Conservation (phyloP, 192 early-diverging fungal species). For the Allomyces macrogynus region DNA sequence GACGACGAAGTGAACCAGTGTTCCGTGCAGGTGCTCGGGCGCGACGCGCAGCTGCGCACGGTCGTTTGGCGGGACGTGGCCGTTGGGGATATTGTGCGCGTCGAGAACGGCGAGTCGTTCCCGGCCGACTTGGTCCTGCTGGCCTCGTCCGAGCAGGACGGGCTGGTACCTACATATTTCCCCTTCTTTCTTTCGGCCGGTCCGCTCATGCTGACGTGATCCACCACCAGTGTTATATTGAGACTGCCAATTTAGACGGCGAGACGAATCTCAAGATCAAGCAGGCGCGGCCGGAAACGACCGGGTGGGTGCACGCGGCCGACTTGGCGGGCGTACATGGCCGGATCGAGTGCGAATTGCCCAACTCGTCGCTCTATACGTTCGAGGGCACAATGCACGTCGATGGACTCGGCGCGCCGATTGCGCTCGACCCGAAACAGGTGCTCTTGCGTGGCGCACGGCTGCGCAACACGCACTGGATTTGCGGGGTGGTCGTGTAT, state of each 20-base stretch:
- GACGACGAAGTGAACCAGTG: slow-evolving; percentile 1
- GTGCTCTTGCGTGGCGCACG: slow-evolving; percentile 34
- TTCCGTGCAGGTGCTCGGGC: background rate
- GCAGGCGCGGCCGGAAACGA: slow-evolving; percentile 74
- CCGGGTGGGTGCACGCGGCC: slow-evolving; percentile 42
- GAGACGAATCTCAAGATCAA: slow-evolving; percentile 97
- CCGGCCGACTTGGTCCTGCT: slow-evolving; percentile 81
- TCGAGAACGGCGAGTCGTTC: slow-evolving; percentile 73
- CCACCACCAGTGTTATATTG: slow-evolving; percentile 94
- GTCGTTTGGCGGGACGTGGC: slow-evolving; percentile 46
- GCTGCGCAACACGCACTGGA: slow-evolving; percentile 38
- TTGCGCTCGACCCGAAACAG: slow-evolving; percentile 29
- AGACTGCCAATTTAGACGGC: slow-evolving; percentile 94
- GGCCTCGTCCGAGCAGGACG: slow-evolving; percentile 84
- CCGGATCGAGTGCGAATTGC: slow-evolving; percentile 35
- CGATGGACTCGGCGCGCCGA: slow-evolving; percentile 15
- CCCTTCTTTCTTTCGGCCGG: too few species aligned
- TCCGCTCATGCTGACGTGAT: too few species aligned
- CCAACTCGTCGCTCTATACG: slow-evolving; percentile 38
- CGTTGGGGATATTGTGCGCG: slow-evolving; percentile 82
- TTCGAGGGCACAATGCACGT: slow-evolving; percentile 29
- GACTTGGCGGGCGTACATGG: slow-evolving; percentile 29
- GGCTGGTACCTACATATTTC: too few species aligned
- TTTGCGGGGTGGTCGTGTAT: slow-evolving; percentile 29
- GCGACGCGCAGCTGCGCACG: too few species aligned